Evolutionary conservation across 2,329 filamentous ascomycete species (phyloP).

Genomic region (Aureobasidium mangrovei): DNA sequence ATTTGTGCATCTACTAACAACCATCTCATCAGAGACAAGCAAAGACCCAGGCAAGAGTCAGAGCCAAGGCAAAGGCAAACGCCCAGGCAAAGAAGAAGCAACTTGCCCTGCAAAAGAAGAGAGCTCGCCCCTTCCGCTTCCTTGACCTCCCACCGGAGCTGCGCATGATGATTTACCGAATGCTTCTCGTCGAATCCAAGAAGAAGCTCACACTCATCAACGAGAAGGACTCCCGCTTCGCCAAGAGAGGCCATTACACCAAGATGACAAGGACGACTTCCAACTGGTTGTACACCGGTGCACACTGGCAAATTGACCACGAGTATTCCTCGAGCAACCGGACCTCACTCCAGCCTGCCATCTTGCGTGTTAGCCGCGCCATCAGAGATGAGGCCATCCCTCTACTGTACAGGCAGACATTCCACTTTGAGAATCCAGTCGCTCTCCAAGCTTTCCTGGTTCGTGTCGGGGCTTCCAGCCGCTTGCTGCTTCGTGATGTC

Average conservation of each 20-base stretch:
- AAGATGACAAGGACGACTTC: too few species aligned
- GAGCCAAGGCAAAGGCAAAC: too few species aligned
- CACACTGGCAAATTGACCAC: too few species aligned
- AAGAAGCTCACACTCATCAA: not conserved
- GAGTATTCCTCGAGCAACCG: not conserved
- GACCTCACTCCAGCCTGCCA: not conserved
- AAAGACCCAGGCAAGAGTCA: not conserved
- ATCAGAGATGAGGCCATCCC: not conserved
- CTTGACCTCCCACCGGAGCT: constrained; percentile 7
- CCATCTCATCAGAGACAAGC: not conserved
- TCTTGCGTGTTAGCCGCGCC: not conserved
- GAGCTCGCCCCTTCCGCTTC: not conserved
- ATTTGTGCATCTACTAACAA: not conserved
- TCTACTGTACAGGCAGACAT: not conserved
- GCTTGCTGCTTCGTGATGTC: not conserved
- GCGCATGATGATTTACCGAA: constrained; percentile 11
- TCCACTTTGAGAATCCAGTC: not conserved
- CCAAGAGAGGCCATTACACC: not conserved
- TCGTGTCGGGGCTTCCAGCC: not conserved
- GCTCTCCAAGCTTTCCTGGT: not conserved
- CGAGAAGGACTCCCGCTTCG: not conserved
- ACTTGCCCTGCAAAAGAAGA: not conserved
- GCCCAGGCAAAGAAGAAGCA: constrained; percentile 1
- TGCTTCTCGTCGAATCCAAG: not conserved
- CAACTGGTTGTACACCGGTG: too few species aligned